These are phyloP conservation scores for Marasmius tenuissimus DNA, from an alignment of 1,284 basidiomycete genomes.

Conservation along the genomic window DNA sequence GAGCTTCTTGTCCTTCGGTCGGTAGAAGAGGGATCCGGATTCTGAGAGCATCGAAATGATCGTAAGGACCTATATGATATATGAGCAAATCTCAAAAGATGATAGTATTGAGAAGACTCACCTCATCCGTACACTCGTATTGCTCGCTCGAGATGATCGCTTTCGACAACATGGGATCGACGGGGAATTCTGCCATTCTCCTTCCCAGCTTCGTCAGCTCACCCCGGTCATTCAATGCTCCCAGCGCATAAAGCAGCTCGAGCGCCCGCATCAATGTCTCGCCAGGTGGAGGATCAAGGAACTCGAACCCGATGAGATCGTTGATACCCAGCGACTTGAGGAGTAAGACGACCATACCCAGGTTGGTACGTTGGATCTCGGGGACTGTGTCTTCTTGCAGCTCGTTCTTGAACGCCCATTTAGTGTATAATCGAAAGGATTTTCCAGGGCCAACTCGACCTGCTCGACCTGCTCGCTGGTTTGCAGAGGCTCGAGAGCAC, in stretches of 20 bases:
- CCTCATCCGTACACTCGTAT: constrained; percentile 96
- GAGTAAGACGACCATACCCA: constrained; percentile 94
- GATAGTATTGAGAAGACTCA: constrained; percentile 31
- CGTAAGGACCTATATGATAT: constrained; percentile 70
- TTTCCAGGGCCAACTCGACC: constrained; percentile 99
- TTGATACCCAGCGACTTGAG: constrained; percentile 97
- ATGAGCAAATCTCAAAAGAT: background rate
- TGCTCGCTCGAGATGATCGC: constrained; percentile 94
- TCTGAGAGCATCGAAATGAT: constrained; percentile 98
- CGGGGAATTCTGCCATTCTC: constrained; percentile 98
- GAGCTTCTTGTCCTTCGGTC: constrained; percentile 96
- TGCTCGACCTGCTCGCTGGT: constrained; percentile 95
- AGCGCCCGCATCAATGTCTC: constrained; percentile 97
- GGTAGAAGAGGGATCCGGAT: constrained; percentile 92
- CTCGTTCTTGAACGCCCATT: constrained; percentile 95
- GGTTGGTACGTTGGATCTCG: constrained; percentile 96
- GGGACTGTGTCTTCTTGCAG: constrained; percentile 96
- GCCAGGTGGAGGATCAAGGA: constrained; percentile 97
- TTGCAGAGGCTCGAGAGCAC: constrained; percentile 96
- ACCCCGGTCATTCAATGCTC: constrained; percentile 94
- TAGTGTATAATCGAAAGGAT: constrained; percentile 95
- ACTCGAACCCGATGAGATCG: constrained; percentile 97
- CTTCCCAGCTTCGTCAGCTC: constrained; percentile 95
- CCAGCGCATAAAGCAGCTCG: constrained; percentile 92
- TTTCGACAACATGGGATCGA: constrained; percentile 97